Conservation (phyloP, 345 rosid genomes). For the Camelina hispida region DNA sequence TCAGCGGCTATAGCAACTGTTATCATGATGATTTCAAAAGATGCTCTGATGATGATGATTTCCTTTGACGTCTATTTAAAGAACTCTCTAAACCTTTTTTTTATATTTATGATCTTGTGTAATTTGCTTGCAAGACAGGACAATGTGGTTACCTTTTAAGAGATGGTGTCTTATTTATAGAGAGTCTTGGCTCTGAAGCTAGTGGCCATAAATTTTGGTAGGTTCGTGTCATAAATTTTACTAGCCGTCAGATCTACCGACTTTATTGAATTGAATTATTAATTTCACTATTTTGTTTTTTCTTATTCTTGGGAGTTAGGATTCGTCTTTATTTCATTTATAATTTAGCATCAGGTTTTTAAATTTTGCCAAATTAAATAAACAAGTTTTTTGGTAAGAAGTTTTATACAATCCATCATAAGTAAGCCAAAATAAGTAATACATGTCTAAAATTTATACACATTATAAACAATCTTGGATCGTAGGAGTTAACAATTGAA, state of each 20-base stretch:
- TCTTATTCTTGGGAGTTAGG: background rate
- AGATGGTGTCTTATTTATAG: conserved; percentile 30
- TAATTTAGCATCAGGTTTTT: too few relatives aligned
- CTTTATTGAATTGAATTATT: conserved; percentile 6
- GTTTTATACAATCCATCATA: too few relatives aligned
- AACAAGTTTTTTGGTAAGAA: too few relatives aligned
- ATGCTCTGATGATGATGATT: conserved; percentile 6
- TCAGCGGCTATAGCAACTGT: conserved; percentile 46
- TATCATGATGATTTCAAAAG: conserved; percentile 32
- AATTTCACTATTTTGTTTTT: background rate
- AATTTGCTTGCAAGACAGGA: conserved; percentile 27
- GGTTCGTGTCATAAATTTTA: conserved; percentile 36
- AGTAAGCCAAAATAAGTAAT: too few relatives aligned
- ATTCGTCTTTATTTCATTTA: background rate
- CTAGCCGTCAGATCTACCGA: conserved; percentile 43
- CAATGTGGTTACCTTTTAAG: conserved; percentile 29
- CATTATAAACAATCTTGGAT: too few relatives aligned
- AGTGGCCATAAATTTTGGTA: conserved; percentile 34
- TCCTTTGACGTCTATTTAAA: background rate
- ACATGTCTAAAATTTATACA: too few relatives aligned
- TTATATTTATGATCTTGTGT: background rate
- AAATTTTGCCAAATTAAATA: too few relatives aligned
- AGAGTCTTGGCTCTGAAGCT: background rate
- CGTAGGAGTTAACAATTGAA: too few relatives aligned
- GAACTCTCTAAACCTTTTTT: background rate